These are phyloP conservation scores for Singerocomus inundabilis DNA, from an alignment of 1,284 basidiomycete genomes.

Conservation along the genomic window DNA sequence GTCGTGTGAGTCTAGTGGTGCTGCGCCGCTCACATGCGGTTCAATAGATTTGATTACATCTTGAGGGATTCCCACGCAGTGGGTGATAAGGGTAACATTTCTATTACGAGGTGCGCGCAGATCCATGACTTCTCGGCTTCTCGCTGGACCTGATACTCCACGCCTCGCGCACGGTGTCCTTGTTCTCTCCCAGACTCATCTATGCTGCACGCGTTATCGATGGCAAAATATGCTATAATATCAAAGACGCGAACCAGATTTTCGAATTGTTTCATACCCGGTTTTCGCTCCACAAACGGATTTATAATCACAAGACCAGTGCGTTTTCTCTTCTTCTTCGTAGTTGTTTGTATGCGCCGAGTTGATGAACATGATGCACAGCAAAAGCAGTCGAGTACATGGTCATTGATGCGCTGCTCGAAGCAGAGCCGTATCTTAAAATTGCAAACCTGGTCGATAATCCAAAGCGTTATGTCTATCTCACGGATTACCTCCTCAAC, in stretches of 20 bases:
- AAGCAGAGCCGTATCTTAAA: conserved; percentile 60
- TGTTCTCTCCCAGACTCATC: conserved; percentile 59
- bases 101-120: conserved; percentile 34
- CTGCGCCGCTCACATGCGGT: background rate
- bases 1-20: background rate
- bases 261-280: conserved; percentile 70
- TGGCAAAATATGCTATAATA: conserved; percentile 71
- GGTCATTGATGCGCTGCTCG: conserved; percentile 69
- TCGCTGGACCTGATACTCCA: background rate
- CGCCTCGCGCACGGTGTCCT: background rate
- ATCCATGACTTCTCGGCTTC: background rate
- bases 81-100: conserved; percentile 60
- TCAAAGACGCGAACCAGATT: conserved; percentile 74
- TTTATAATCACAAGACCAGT: conserved; percentile 80
- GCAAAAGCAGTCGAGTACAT: conserved; percentile 77
- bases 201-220: conserved; percentile 71
- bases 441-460: conserved; percentile 57
- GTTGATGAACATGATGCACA: too few relatives aligned
- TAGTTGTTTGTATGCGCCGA: background rate
- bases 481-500: conserved; percentile 66
- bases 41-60: conserved; percentile 74
- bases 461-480: conserved; percentile 55
- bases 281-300: conserved; percentile 71
- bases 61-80: conserved; percentile 67
- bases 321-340: conserved; percentile 10